Base-by-base conservation (phyloP, 2,329 filamentous ascomycete genomes). In the Lasiodiplodia sp. region DNA sequence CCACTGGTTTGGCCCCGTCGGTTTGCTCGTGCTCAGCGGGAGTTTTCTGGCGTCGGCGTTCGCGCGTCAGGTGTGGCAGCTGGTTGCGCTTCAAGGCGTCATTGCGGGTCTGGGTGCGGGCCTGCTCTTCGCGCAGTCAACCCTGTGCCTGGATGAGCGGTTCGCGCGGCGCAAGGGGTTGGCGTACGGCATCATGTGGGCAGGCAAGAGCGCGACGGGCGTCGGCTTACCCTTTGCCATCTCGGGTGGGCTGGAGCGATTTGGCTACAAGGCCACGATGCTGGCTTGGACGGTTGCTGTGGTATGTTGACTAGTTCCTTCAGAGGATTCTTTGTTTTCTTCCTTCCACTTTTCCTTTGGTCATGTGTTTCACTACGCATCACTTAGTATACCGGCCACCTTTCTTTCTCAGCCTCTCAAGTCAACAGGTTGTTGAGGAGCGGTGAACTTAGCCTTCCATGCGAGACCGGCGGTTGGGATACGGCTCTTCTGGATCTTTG, bases 81-180 rank as follows among this genome's bases (percentile, higher is more conserved):
- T 83, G 4, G 75, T 82, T 23, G 65, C 75, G 16, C 79, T 78
- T 14, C 82, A 83, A 72, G 81, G 82, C 8, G 75, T 83, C 8
- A 66, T 83, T 18, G 83, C 78, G 66, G 77, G 76, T 6, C 71
- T 83, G 28, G 81, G 86, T 0, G 86, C 86, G 11, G 79, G 82
- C 12, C 75, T 87, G 1, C 73, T 86, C 5, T 88, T 81, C 74
- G 85, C 75, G n/a, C 84, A 83, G 0, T 80, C 81, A 2, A 81
- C 86, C 21, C 75, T 83, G 51, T 84, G 82, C 67, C 75, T 87
- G 28, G 85, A 87, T 68, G 84, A 87, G 72, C 90, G 75, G 82
- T 88, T 87, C 75, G 78, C 86, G n/a, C 77, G 76, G 16, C 77
- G 81, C 23, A 83, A 85, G 72, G 85, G 85, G 0, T 79, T 87